Base-by-base conservation (phyloP, 306 rosid species). In the Lagenaria siceraria region DNA sequence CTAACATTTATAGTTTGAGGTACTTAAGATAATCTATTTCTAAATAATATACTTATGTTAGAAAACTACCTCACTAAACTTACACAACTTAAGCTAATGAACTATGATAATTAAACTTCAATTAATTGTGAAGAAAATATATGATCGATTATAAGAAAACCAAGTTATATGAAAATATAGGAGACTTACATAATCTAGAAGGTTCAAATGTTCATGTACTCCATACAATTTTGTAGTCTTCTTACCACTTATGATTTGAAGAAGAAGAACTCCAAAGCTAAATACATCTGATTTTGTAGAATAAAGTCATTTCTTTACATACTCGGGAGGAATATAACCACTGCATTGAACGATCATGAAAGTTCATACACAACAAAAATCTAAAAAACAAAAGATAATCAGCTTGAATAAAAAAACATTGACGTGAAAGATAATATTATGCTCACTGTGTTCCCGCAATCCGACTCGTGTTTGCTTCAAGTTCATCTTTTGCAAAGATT, bases 211-310 rank as follows among this genome's bases (percentile, higher is more conserved):
- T 83, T 84, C 85, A 60, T 83, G 52, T 2, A 77, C 51, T 0
- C 90, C 92, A 8, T 88, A 84, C 59, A 77, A 86, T 35, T 84
- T 21, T 5, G 87, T 59, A 65, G 69, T 89, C 65, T 79, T 87
- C 74, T 81, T 88, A 69, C 93, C 93, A 4, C 93, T 88, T 49
- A 88, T 88, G 80, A 92, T 92, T 87, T 92, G 94, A 77, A 89
- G 72, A 58, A 87, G 85, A 19, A 84, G 74, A 19, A 87, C 83
- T 24, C 90, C 83, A 24, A 82, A 87, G 68, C 85, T 87, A 66
- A 62, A 87, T 3, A 87, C 80, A 2, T 87, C 87, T 1, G 76
- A 88, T 82, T 88, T 91, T 1, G 65, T 87, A 5, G 97, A 84
- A 81, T 89, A 91, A 80, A 80, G 78, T 40, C 95, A 91, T 74